Percentiles rank a stretch among this genome's conserved stretches.
These are phyloP conservation scores for Collybia sp. DNA, from an alignment of 768 basidiomycete species.

Conservation along the genomic window DNA sequence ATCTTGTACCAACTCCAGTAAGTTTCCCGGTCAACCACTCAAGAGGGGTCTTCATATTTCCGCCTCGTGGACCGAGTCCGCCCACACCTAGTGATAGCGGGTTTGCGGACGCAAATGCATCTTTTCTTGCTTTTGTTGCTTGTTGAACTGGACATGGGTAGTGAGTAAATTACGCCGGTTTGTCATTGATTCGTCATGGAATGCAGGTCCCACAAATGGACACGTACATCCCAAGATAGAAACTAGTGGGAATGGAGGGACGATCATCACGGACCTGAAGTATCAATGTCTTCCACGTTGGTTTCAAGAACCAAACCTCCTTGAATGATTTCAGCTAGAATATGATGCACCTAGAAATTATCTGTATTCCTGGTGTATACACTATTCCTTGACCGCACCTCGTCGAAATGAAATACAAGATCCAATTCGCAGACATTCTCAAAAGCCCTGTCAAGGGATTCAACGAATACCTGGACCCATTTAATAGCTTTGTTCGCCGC, in stretches of 20 bases:
- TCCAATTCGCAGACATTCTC: slow-evolving; percentile 99
- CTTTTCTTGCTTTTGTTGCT: slow-evolving; percentile 67
- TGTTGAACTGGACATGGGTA: slow-evolving; percentile 49
- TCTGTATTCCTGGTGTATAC: background rate
- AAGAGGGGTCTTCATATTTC: slow-evolving; percentile 64
- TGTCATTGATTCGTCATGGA: no score
- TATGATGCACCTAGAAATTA: slow-evolving; percentile 75
- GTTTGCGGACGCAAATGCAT: slow-evolving; percentile 78
- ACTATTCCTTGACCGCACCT: slow-evolving; percentile 44
- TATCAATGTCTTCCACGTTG: slow-evolving; percentile 81
- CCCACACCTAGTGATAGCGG: slow-evolving; percentile 69
- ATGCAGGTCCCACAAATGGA: background rate
- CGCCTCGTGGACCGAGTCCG: slow-evolving; percentile 56
- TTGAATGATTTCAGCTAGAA: slow-evolving; percentile 94
- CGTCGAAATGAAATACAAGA: slow-evolving; percentile 97
- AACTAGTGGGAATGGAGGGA: slow-evolving; percentile 4
- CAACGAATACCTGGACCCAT: slow-evolving; percentile 81
- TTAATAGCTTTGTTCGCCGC: background rate
- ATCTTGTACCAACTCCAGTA: slow-evolving; percentile 57
- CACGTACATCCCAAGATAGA: background rate
- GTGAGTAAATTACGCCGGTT: slow-evolving; percentile 1
- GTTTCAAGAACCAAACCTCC: slow-evolving; percentile 96
- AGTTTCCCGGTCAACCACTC: slow-evolving; percentile 78
- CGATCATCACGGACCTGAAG: slow-evolving; percentile 46
- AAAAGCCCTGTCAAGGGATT: slow-evolving; percentile 91